Percentiles rank a stretch among this genome's conserved stretches.
phyloP scores from a whole-genome alignment of 192 early-diverging fungal species.

The Haplosporangium gracile region DNA sequence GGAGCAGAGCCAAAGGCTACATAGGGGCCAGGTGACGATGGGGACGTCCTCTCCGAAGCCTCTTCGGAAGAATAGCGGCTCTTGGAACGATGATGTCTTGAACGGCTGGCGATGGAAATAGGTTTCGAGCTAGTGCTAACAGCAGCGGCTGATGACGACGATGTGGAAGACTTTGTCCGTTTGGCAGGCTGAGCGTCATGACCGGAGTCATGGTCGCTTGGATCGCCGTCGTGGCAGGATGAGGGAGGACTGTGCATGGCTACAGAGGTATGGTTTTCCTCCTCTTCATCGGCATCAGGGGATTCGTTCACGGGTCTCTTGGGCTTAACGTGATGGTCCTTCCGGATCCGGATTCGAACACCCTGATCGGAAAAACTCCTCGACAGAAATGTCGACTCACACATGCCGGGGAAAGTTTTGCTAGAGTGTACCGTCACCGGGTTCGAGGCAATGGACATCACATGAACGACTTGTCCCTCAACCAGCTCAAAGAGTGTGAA shows the following conservation, averaged over 20 bases:
- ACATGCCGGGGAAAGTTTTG: constrained; percentile 93
- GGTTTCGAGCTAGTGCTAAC: neutral
- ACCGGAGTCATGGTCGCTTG: constrained; percentile 25
- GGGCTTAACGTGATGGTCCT: constrained; percentile 75
- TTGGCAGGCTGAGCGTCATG: neutral
- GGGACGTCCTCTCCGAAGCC: constrained; percentile 13
- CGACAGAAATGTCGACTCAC: constrained; percentile 89
- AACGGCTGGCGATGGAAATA: neutral
- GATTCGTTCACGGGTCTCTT: constrained; percentile 11
- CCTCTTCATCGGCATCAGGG: neutral
- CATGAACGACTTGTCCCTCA: constrained; percentile 60
- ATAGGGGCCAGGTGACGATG: constrained; percentile 17
- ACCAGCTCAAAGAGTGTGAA: constrained; percentile 93
- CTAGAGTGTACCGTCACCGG: constrained; percentile 85
- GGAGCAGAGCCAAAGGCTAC: constrained; percentile 16
- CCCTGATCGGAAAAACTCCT: constrained; percentile 95
- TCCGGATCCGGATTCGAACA: constrained; percentile 91
- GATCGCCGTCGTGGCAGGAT: constrained; percentile 34
- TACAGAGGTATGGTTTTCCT: neutral
- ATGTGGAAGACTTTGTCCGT: constrained; percentile 1
- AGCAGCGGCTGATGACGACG: neutral
- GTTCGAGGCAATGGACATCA: constrained; percentile 80
- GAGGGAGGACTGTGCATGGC: constrained; percentile 39
- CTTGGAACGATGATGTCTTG: neutral
- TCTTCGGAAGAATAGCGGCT: constrained; percentile 3